Base-by-base conservation (phyloP, 257 asterid species). In the Lycium barbarum region DNA sequence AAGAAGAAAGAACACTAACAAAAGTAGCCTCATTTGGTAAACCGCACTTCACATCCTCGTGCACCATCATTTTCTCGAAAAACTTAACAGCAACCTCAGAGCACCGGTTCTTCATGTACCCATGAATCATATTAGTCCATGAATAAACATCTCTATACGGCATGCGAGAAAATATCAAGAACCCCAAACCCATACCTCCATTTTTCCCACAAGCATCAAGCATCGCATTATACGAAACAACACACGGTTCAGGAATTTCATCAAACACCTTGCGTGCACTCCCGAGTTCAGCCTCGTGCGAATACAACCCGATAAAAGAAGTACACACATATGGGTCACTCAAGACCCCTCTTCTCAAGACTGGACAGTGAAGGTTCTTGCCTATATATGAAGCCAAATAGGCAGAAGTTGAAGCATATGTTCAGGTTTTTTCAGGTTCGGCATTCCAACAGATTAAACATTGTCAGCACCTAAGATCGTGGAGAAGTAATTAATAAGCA, bases 61-160 rank as follows among this genome's bases (percentile, higher is more conserved):
- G 33, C 33, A 26, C 33, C 33, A 26, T 26, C 33, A 26, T 26
- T 26, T 85, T 85, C 81, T n/a, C 84, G 40, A 93, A 94, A 80
- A 89, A 72, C 65, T 33, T 80, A 54, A 93, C 49, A 2, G 98
- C 97, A 83, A 92, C 95, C 81, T 12, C 74, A 86, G 83, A 91
- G 18, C 87, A 67, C 86, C 89, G 87, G 45, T 90, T 94, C 84
- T 85, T 89, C 9, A 76, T 84, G 73, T 89, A 92, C 49, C 97
- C 98, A 76, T 81, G 88, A 79, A 95, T 91, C 80, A 95, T 73
- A 85, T 94, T 92, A 22, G 99, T 95, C 99, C 99, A 95, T 0
- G 98, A 91, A 86, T 88, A 92, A 40, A 40, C 45, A 40, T 40
- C 45, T 40, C 45, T 40, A 40, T 40, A 40, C 4, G 6, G 45